These are phyloP conservation scores for Neurospora africana DNA, from an alignment of 495 filamentous ascomycete species.

Conservation along the genomic window DNA sequence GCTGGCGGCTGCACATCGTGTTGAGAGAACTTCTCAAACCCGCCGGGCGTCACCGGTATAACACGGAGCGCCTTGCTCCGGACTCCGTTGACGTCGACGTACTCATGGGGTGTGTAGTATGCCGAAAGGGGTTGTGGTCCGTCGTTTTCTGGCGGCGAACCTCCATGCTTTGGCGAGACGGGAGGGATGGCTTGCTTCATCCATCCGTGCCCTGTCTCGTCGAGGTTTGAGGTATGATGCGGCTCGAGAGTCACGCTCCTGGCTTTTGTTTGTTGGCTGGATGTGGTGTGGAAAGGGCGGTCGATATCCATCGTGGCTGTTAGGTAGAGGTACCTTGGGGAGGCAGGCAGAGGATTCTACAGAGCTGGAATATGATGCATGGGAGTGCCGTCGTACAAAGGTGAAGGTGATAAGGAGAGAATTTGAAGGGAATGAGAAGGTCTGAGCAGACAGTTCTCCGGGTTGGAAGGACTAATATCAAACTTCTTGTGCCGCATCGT, in stretches of 20 bases:
- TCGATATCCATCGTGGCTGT: not conserved
- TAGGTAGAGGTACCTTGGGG: not conserved
- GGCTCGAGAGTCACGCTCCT: not conserved
- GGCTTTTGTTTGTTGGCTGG: not conserved
- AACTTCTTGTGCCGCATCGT: not conserved
- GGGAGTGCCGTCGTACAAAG: too few relatives aligned
- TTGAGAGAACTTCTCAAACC: not conserved
- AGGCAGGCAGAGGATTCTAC: not conserved
- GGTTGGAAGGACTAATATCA: not conserved
- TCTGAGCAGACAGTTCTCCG: too few relatives aligned
- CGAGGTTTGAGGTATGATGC: not conserved
- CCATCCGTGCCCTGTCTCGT: not conserved
- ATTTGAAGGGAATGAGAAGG: not conserved
- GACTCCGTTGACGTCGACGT: too few relatives aligned
- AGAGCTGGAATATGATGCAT: not conserved
- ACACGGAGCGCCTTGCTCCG: too few relatives aligned
- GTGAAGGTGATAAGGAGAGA: too few relatives aligned
- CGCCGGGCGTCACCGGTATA: too few relatives aligned
- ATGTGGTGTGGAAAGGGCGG: not conserved
- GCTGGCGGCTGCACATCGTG: not conserved
- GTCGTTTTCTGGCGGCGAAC: too few relatives aligned
- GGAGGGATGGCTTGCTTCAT: not conserved
- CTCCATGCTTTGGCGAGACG: not conserved
- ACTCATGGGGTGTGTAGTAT: too few relatives aligned
- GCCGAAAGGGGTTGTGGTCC: too few relatives aligned